phyloP scores from a whole-genome alignment of 1,284 basidiomycete genomes.

The Cystobasidium slooffiae region DNA sequence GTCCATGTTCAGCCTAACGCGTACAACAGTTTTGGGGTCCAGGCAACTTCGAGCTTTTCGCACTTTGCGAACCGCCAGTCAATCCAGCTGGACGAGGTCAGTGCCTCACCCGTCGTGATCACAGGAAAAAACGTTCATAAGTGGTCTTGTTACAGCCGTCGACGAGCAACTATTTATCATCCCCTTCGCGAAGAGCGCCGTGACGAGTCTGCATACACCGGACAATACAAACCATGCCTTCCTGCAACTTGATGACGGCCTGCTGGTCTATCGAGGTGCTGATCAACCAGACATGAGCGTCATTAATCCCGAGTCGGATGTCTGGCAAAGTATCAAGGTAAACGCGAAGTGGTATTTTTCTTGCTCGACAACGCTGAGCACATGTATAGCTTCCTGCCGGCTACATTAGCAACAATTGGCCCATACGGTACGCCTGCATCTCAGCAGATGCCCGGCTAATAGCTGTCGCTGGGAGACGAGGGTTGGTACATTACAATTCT shows the following conservation, averaged over 20 bases:
- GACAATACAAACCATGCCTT: slow-evolving; percentile 94
- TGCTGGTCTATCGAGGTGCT: slow-evolving; percentile 92
- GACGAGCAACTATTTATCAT: slow-evolving; percentile 74
- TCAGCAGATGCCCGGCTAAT: slow-evolving; percentile 89
- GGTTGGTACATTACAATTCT: slow-evolving; percentile 90
- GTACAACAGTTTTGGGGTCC: slow-evolving; percentile 77
- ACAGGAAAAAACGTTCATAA: neutral
- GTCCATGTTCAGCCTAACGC: neutral
- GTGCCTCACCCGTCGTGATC: neutral
- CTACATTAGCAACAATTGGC: slow-evolving; percentile 92
- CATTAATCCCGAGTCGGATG: slow-evolving; percentile 97
- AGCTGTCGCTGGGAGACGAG: slow-evolving; percentile 88
- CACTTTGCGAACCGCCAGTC: slow-evolving; percentile 59
- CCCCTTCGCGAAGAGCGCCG: slow-evolving; percentile 93
- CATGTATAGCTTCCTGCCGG: slow-evolving; percentile 73
- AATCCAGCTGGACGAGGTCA: slow-evolving; percentile 50
- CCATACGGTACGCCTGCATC: slow-evolving; percentile 88
- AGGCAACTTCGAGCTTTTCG: slow-evolving; percentile 83
- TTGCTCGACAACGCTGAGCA: slow-evolving; percentile 1
- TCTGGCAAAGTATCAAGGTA: slow-evolving; percentile 94
- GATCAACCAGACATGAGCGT: slow-evolving; percentile 98
- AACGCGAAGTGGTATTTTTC: slow-evolving; percentile 28
- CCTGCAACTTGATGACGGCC: slow-evolving; percentile 90
- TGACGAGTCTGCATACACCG: slow-evolving; percentile 89
- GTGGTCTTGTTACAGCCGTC: slow-evolving; percentile 44